Evolutionary conservation across 73 alveolate species (phyloP).

Genomic region (Symbiodinium pilosum): DNA sequence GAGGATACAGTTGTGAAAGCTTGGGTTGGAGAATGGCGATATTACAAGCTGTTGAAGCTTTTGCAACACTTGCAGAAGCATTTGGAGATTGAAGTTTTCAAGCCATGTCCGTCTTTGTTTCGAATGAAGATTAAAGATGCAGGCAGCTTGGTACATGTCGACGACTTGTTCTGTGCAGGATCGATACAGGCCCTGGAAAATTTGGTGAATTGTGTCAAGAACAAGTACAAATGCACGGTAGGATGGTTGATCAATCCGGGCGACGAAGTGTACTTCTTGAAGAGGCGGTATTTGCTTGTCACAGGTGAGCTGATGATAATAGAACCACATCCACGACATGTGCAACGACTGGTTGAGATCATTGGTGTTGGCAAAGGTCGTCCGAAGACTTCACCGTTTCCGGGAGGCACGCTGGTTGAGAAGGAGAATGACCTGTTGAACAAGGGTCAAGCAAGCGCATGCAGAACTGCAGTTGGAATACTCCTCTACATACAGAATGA

Average conservation of each 20-base stretch:
- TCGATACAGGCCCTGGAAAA: neutral
- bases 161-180: neutral
- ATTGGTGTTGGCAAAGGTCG: neutral
- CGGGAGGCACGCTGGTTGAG: neutral
- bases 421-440: too few relatives aligned
- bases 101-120: neutral
- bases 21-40: too few relatives aligned
- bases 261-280: neutral
- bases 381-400: neutral
- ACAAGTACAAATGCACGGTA: neutral
- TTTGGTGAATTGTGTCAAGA: too few relatives aligned
- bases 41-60: too few relatives aligned
- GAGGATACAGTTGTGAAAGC: too few relatives aligned
- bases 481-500: neutral
- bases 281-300: neutral
- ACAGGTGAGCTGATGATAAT: neutral
- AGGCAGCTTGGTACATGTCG: neutral
- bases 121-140: neutral
- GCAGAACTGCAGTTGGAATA: neutral
- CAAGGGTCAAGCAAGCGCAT: neutral
- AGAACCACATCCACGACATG: neutral
- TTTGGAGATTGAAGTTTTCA: neutral
- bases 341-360: neutral
- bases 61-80: too few relatives aligned
- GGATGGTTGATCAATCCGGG: neutral